Evolutionary conservation across 2,329 filamentous ascomycete genomes (phyloP), one percentile per base, ranked within the genome.

Genomic region (Claviceps sp.): DNA sequence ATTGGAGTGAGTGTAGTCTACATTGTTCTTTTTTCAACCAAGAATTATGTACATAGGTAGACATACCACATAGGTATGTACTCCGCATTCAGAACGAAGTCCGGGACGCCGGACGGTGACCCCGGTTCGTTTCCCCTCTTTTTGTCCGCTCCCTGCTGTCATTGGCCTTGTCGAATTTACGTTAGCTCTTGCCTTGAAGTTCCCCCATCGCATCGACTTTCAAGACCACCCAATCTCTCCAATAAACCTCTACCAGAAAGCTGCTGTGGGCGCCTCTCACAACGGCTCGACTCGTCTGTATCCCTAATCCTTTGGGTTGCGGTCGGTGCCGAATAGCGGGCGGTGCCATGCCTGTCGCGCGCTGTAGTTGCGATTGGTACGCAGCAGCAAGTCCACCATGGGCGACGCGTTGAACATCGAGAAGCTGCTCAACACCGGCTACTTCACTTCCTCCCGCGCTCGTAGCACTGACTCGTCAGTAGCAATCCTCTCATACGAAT

Each of bases 361-460:
- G 44, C 49, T 51, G 52, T 46, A 37, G 52, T 52, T 34, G n/a
- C 52, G 55, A 50, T 59, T 42, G 57, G 53, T 30, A 42, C 38
- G 42, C 30, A 50, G 38, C 42, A 48, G 41, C 41, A 41, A 54
- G 30, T 54, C 52, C 64, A 70, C 57, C 47, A 75, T 75, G 73
- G 68, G 65, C 52, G 69, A 71, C 52, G 63, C 64, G 52, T 59
- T 69, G 50, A 68, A 74, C 56, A 70, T 77, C 41, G 65, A 75
- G 44, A 67, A 68, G 55, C 63, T 76, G 55, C 67, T 78, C 40
- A 64, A 71, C 57, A 73, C 72, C 57, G 75, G 75, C 51, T 74
- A 72, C 53, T 78, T 74, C 61, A 73, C 67, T 56, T 75, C 73
- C 37, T 70, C 73, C 8, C 69, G 74, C 56, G 67, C 69, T 40